Conservation (phyloP, 208 protist genomes). For the Entamoeba moshkovskii region DNA sequence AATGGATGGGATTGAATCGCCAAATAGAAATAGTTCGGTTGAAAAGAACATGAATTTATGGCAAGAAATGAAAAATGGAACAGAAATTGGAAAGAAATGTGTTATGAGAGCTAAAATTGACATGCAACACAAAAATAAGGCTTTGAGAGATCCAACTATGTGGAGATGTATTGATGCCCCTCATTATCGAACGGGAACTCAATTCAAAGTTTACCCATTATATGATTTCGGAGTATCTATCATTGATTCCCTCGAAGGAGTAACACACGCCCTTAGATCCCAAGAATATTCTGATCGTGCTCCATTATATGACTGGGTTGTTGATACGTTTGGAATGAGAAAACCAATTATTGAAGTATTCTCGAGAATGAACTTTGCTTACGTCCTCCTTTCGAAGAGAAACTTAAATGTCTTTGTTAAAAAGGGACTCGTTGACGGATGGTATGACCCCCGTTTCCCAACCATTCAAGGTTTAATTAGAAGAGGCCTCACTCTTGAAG, state of each 20-base stretch:
- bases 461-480: conserved; percentile 79
- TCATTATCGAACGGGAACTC: conserved; percentile 67
- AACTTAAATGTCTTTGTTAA: conserved; percentile 90
- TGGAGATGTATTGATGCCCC: conserved; percentile 73
- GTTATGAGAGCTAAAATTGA: conserved; percentile 88
- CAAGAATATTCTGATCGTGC: conserved; percentile 47
- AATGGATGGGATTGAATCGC: conserved; percentile 65
- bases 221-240: conserved; percentile 98
- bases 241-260: conserved; percentile 86
- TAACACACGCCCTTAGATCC: conserved; percentile 90
- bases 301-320: conserved; percentile 23
- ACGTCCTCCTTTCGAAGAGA: conserved; percentile 91
- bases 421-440: conserved; percentile 73
- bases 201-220: conserved; percentile 73
- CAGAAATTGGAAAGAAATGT: conserved; percentile 62
- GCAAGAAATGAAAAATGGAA: conserved; percentile 70
- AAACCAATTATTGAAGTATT: conserved; percentile 68
- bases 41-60: conserved; percentile 82
- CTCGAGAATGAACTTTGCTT: conserved; percentile 88
- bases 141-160: conserved; percentile 86
- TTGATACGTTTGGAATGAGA: conserved; percentile 14
- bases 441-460: conserved; percentile 93
- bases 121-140: conserved; percentile 70
- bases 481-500: conserved; percentile 80
- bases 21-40: conserved; percentile 59